A percentile compares a stretch with the other conserved stretches of the same genome.
Conservation (phyloP, 371 early-diverging fungal genomes). For the Rhizopus delemar region DNA sequence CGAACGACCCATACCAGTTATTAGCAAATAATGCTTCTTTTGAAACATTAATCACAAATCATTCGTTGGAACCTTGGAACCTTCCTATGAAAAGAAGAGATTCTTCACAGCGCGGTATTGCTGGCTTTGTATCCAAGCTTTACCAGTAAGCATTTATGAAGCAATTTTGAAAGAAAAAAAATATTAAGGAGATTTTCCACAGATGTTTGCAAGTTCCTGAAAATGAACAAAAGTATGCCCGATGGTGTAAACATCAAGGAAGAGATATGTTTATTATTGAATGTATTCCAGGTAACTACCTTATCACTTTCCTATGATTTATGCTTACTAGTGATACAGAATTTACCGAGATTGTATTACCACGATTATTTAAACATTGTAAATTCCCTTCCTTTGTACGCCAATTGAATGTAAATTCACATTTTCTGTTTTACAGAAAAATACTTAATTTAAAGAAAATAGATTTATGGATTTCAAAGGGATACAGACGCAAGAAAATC, state of each 20-base stretch:
- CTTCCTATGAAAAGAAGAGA: too few relatives aligned
- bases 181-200: too few relatives aligned
- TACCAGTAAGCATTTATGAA: slow-evolving; percentile 35
- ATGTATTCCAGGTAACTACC: slow-evolving; percentile 42
- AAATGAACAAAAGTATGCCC: slow-evolving; percentile 42
- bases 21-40: neutral
- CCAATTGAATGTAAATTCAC: slow-evolving; percentile 50
- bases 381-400: slow-evolving; percentile 61
- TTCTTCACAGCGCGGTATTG: slow-evolving; percentile 44
- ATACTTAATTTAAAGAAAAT: neutral
- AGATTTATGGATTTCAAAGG: slow-evolving; percentile 60
- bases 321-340: slow-evolving; percentile 23
- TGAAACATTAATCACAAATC: neutral
- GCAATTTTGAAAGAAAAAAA: too few relatives aligned
- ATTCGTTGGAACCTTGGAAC: neutral
- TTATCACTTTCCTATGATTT: neutral
- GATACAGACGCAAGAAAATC: slow-evolving; percentile 59
- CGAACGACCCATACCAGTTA: too few relatives aligned
- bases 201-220: slow-evolving; percentile 46
- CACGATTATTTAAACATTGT: slow-evolving; percentile 55
- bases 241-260: slow-evolving; percentile 49
- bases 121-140: slow-evolving; percentile 52
- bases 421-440: neutral
- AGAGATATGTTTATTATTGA: slow-evolving; percentile 56
- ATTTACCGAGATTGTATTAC: slow-evolving; percentile 53